These are phyloP conservation scores for Phytophthora kernoviae DNA, from an alignment of 352 stramenopile genomes.

Conservation along the genomic window DNA sequence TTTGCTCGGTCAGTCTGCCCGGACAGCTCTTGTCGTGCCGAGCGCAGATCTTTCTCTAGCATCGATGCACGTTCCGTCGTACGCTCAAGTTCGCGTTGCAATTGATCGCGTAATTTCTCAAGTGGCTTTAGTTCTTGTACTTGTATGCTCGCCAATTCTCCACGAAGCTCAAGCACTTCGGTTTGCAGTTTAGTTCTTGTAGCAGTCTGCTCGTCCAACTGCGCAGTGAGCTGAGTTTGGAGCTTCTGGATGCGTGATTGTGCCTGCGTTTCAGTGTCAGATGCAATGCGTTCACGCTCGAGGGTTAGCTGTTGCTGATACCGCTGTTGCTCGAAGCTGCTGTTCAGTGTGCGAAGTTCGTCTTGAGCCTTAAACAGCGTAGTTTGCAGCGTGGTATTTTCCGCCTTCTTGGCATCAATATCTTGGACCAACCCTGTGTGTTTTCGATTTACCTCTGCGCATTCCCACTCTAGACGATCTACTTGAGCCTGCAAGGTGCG, in stretches of 20 bases:
- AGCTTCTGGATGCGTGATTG: constrained; percentile 27
- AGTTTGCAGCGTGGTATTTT: constrained; percentile 11
- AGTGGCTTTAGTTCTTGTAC: constrained; percentile 34
- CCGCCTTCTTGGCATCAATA: constrained; percentile 19
- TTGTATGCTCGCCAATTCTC: constrained; percentile 29
- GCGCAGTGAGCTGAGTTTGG: constrained; percentile 35
- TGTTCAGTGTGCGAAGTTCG: constrained; percentile 24
- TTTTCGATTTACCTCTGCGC: constrained; percentile 6
- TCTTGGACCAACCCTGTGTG: constrained; percentile 8
- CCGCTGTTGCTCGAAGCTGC: constrained; percentile 29
- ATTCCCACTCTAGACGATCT: constrained; percentile 12
- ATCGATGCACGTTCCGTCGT: constrained; percentile 22
- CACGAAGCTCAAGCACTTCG: constrained; percentile 33
- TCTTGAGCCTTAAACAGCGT: constrained; percentile 20
- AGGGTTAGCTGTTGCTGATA: constrained; percentile 26
- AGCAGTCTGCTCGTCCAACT: constrained; percentile 32
- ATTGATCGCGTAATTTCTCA: constrained; percentile 43
- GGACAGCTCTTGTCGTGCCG: constrained; percentile 32
- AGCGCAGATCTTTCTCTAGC: constrained; percentile 42
- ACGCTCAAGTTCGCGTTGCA: constrained; percentile 41
- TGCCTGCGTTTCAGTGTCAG: constrained; percentile 20
- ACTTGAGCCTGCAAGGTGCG: constrained; percentile 17
- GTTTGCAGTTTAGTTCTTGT: constrained; percentile 30
- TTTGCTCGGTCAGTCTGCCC: constrained; percentile 25
- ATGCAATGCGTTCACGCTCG: constrained; percentile 27